A percentile compares a stretch with the other conserved stretches of the same genome.
Conservation (phyloP, 208 protist genomes). For the Novymonas esmeraldas region DNA sequence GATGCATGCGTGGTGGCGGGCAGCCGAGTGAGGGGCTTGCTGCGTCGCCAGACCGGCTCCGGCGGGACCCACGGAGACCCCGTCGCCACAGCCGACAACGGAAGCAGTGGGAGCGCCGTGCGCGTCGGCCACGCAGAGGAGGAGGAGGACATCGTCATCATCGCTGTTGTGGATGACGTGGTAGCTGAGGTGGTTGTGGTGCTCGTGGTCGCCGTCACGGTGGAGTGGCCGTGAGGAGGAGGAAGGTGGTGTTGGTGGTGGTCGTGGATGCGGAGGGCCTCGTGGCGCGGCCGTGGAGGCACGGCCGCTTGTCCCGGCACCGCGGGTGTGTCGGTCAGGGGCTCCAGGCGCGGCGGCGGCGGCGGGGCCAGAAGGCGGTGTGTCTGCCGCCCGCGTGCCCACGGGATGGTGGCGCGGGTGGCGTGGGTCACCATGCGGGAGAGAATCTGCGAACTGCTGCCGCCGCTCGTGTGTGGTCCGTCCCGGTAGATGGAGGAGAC, state of each 20-base stretch:
- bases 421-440: not conserved
- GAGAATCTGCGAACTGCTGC: not conserved
- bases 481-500: not conserved
- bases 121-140: not conserved
- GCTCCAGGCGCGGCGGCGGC: slow-evolving; percentile 6
- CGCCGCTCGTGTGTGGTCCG: too few species aligned
- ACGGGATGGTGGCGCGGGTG: not conserved
- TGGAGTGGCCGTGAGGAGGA: too few species aligned
- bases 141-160: too few species aligned
- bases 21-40: slow-evolving; percentile 12
- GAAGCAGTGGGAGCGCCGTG: slow-evolving; percentile 1
- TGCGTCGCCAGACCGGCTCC: slow-evolving; percentile 14
- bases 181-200: too few species aligned
- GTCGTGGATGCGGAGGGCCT: too few species aligned
- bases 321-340: not conserved
- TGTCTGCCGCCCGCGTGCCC: not conserved
- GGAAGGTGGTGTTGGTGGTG: too few species aligned
- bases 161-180: too few species aligned
- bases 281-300: too few species aligned
- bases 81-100: not conserved
- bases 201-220: not conserved
- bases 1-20: not conserved
- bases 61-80: not conserved
- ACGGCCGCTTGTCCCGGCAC: not conserved
- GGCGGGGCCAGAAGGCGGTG: not conserved